These are phyloP conservation scores for Populus deltoides DNA, from an alignment of 345 rosid species.

Conservation along the genomic window DNA sequence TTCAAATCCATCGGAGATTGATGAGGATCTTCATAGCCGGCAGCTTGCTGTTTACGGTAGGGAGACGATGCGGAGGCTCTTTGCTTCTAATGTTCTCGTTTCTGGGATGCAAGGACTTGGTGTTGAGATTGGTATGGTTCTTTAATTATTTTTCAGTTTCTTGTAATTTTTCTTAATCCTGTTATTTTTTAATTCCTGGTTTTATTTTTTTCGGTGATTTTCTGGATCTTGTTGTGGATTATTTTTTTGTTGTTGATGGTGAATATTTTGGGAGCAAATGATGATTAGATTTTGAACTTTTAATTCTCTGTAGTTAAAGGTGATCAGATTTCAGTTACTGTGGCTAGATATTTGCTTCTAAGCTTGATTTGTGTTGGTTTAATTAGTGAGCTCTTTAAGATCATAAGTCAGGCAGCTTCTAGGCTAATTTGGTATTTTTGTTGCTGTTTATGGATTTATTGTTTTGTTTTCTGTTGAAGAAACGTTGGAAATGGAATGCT, in stretches of 20 bases:
- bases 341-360: neutral
- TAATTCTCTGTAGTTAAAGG: neutral
- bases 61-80: constrained; percentile 92
- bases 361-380: neutral
- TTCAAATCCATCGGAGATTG: constrained; percentile 63
- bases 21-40: constrained; percentile 97
- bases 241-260: neutral
- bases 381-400: neutral
- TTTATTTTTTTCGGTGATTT: neutral
- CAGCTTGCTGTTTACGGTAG: constrained; percentile 99
- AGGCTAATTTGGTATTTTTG: neutral
- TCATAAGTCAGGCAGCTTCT: neutral
- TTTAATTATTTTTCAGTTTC: neutral
- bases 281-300: neutral
- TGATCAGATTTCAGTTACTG: neutral
- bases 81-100: constrained; percentile 75
- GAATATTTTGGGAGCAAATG: neutral
- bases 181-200: no score
- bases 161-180: neutral
- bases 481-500: neutral
- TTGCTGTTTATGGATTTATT: neutral
- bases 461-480: neutral
- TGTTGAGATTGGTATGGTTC: constrained; percentile 80
- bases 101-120: constrained; percentile 97
- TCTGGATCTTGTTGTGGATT: neutral